Percentiles rank a stretch among this genome's conserved stretches.
Evolutionary conservation across 129 eudicot genomes (phyloP).

Genomic region (Flaveria brownii): DNA sequence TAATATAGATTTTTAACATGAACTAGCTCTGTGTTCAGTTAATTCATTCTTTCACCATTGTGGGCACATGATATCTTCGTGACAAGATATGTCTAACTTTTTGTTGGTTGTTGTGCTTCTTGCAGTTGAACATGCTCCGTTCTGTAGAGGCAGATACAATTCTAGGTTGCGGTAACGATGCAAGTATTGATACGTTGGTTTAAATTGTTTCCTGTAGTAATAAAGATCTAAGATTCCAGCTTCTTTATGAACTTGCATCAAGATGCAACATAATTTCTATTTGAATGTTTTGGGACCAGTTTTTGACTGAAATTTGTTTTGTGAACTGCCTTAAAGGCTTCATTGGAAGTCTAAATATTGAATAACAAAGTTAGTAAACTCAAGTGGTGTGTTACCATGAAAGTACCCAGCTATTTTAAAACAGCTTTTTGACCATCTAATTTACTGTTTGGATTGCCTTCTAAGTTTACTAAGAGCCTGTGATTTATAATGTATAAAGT

Average conservation of each 20-base stretch:
- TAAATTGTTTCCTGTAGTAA: constrained; percentile 26
- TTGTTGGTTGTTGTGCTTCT: neutral
- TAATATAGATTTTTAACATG: neutral
- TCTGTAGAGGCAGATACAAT: neutral
- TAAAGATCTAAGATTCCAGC: constrained; percentile 33
- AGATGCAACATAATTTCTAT: constrained; percentile 7
- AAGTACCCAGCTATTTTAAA: neutral
- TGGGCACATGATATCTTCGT: neutral
- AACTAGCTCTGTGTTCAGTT: neutral
- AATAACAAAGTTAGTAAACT: constrained; percentile 3
- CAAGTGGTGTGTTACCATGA: neutral
- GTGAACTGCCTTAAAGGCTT: constrained; percentile 21
- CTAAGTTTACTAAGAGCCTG: too few relatives aligned
- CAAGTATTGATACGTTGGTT: constrained; percentile 19
- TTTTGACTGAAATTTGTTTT: constrained; percentile 7
- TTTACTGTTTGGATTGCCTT: neutral
- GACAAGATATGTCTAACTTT: neutral
- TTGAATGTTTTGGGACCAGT: constrained; percentile 7
- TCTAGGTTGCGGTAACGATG: constrained; percentile 20
- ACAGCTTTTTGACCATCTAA: neutral
- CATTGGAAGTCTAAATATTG: neutral
- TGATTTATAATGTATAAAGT: too few relatives aligned
- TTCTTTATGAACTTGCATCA: constrained; percentile 29
- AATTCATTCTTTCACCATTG: neutral
- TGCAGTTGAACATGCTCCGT: constrained; percentile 31